Base-by-base conservation (phyloP, 306 rosid species). In the Fragaria nilgerrensis region DNA sequence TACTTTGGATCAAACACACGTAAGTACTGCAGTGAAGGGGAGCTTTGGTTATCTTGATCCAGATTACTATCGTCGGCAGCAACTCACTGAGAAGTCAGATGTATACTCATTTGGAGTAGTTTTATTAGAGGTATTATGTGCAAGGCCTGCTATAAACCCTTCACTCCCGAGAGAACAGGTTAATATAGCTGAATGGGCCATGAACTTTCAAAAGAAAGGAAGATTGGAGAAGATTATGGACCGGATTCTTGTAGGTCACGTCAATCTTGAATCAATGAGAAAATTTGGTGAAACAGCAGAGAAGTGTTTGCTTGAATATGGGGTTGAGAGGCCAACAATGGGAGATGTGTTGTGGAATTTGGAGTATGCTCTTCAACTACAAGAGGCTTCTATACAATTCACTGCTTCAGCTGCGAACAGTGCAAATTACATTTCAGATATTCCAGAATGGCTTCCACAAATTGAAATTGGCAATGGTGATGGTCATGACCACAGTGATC, bases 171-270 rank as follows among this genome's bases (percentile, higher is more conserved):
- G 86, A 29, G 81, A 83, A n/a, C 79, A 79, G 68, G 79, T 83
- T n/a, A 76, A 83, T 73, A 83, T 83, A 76, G 86, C 84, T n/a
- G 86, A 83, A 66, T 76, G 86, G 84, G 81, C 79, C n/a, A 80
- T 75, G 81, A 66, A 50, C 56, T 72, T 78, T 78, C 81, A 72
- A 67, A 79, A 67, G 78, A 79, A 70, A 15, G 81, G 81, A 48
- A 74, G 25, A 70, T 19, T 80, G 20, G 76, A 67, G 65, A 80
- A 83, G 80, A 73, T 83, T 58, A 80, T 83, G 50, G 86, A 83
- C 59, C 84, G 79, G 23, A 58, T 44, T 59, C 81, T 83, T 14
- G 62, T 44, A 55, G 84, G 81, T 15, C 39, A 55, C 34, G 73
- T 83, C 37, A 72, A 66, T 41, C 81, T 67, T 25, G 79, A 72